phyloP scores from a whole-genome alignment of 225 moss, liverwort and hornwort genomes.

The Sphagnum contortum region DNA sequence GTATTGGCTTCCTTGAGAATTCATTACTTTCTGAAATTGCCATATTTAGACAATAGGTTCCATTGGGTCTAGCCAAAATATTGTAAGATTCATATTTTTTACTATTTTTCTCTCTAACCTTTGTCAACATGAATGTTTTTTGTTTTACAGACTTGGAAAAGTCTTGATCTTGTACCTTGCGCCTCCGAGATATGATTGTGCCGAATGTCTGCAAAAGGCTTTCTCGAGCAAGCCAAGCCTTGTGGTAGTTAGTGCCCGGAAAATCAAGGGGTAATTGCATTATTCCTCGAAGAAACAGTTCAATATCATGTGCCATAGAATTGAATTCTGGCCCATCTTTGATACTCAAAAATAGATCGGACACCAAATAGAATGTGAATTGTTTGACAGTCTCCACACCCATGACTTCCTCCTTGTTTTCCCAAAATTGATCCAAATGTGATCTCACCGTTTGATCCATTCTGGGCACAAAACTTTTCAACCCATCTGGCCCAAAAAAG shows the following conservation, averaged over 20 bases:
- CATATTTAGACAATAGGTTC: no score
- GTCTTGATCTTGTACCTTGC: no score
- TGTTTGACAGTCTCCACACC: background rate
- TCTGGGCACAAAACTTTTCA: constrained; percentile 1
- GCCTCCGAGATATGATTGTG: no score
- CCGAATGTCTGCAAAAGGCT: background rate
- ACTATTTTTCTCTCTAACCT: no score
- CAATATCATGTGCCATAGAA: background rate
- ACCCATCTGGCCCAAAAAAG: constrained; percentile 1
- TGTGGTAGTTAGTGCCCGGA: background rate
- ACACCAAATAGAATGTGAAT: background rate
- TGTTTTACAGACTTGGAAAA: no score
- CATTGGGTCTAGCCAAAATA: no score
- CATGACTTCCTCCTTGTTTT: background rate
- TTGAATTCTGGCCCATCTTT: constrained; percentile 1
- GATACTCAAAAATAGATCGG: background rate
- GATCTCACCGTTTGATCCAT: background rate
- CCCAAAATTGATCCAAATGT: constrained; percentile 1
- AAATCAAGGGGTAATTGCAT: no score
- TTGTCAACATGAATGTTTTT: no score
- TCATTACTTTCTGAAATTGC: no score
- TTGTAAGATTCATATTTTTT: no score
- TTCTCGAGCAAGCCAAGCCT: background rate
- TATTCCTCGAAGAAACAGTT: background rate
- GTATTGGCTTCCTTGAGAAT: no score